These are phyloP conservation scores for Basipetospora chlamydospora DNA, from an alignment of 2,329 filamentous ascomycete genomes.

Conservation along the genomic window DNA sequence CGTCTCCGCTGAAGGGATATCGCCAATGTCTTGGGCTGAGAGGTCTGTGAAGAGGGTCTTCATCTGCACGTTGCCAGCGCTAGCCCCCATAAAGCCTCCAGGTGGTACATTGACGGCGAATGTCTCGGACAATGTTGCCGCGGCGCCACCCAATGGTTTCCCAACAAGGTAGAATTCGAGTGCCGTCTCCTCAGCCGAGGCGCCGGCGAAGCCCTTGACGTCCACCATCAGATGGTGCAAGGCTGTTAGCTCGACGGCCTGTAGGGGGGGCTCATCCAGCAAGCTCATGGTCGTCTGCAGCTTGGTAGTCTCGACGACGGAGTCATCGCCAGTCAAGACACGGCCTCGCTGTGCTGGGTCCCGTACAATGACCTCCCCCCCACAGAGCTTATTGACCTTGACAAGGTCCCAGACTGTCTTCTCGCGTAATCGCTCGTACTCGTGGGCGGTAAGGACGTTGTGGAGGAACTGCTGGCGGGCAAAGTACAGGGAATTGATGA, in stretches of 20 bases:
- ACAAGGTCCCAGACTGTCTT: slow-evolving; percentile 94
- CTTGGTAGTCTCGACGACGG: slow-evolving; percentile 77
- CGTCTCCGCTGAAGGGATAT: slow-evolving; percentile 45
- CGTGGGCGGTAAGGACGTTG: slow-evolving; percentile 77
- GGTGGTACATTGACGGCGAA: slow-evolving; percentile 67
- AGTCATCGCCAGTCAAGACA: slow-evolving; percentile 82
- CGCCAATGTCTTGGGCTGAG: slow-evolving; percentile 57
- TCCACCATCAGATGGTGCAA: slow-evolving; percentile 75
- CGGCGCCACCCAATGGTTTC: slow-evolving; percentile 47
- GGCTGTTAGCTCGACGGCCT: slow-evolving; percentile 50
- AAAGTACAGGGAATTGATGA: slow-evolving; percentile 73
- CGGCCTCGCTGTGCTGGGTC: slow-evolving; percentile 73
- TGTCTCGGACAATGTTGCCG: slow-evolving; percentile 64
- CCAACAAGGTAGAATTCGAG: slow-evolving; percentile 66
- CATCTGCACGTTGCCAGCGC: slow-evolving; percentile 52
- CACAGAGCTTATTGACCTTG: slow-evolving; percentile 83
- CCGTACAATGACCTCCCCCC: slow-evolving; percentile 85
- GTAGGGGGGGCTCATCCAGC: slow-evolving; percentile 64
- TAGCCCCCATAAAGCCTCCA: slow-evolving; percentile 53
- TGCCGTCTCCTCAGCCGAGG: slow-evolving; percentile 59
- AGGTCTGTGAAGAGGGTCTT: slow-evolving; percentile 83
- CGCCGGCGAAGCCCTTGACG: slow-evolving; percentile 66
- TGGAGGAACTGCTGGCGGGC: slow-evolving; percentile 82
- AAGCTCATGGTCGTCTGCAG: slow-evolving; percentile 94
- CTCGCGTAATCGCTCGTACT: slow-evolving; percentile 68